Conservation (phyloP, 2,329 filamentous ascomycete genomes). For the Penicillium sp. region DNA sequence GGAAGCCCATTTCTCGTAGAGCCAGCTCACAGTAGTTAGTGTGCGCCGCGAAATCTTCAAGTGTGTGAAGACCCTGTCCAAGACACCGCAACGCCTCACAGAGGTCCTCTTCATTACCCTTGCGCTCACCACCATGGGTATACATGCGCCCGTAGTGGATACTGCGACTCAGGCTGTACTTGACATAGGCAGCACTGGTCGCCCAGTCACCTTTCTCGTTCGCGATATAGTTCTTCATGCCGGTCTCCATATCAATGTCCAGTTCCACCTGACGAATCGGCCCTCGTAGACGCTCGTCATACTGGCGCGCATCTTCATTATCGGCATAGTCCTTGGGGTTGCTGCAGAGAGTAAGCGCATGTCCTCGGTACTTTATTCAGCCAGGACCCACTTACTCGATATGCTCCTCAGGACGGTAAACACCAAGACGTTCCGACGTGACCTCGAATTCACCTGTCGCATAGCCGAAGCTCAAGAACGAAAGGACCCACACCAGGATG, state of each 20-base stretch:
- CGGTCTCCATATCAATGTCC: conserved; percentile 71
- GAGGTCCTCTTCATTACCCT: conserved; percentile 73
- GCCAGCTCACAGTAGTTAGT: conserved; percentile 82
- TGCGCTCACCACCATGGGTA: conserved; percentile 61
- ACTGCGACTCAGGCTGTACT: conserved; percentile 70
- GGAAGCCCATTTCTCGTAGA: conserved; percentile 69
- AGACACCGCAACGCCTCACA: conserved; percentile 76
- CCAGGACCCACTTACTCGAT: conserved; percentile 46
- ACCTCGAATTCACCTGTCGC: conserved; percentile 86
- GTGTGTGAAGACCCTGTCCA: conserved; percentile 73
- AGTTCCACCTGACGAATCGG: conserved; percentile 73
- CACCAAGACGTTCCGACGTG: conserved; percentile 74
- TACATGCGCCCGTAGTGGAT: conserved; percentile 79
- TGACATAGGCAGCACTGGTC: conserved; percentile 83
- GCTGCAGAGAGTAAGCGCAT: conserved; percentile 53
- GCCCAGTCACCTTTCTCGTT: conserved; percentile 87
- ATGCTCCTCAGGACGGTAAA: conserved; percentile 72
- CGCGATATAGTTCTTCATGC: conserved; percentile 99
- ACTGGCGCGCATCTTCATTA: conserved; percentile 75
- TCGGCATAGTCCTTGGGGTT: conserved; percentile 87
- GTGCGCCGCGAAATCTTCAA: conserved; percentile 79
- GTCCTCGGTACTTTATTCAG: neutral
- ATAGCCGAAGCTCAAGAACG: conserved; percentile 79
- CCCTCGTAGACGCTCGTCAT: conserved; percentile 75
- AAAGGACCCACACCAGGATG: conserved; percentile 77